A percentile compares a stretch with the other conserved stretches of the same genome.
These are phyloP conservation scores for Nematocida major DNA, from an alignment of 371 early-diverging fungal genomes.

Conservation along the genomic window DNA sequence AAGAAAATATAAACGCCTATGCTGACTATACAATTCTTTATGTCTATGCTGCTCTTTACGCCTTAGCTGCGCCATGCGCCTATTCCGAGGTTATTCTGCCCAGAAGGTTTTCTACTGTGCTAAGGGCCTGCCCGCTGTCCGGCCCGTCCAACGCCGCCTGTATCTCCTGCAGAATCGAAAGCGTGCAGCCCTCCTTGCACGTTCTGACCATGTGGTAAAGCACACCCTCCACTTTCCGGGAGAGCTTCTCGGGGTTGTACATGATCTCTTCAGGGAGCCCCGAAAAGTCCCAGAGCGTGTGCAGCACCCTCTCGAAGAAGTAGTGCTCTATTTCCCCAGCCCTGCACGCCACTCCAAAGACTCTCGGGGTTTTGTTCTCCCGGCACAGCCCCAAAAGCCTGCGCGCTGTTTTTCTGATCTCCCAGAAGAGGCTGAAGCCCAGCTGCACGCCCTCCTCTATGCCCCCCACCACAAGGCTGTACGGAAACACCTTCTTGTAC, in stretches of 20 bases:
- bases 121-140: not conserved
- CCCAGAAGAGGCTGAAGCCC: conserved; percentile 61
- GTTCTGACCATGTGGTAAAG: not conserved
- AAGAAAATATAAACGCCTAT: too few species aligned
- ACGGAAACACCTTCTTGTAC: conserved; percentile 42
- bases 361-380: not conserved
- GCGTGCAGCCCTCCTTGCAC: conserved; percentile 16
- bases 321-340: conserved; percentile 20
- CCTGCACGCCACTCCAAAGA: not conserved
- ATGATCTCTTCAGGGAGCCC: conserved; percentile 3
- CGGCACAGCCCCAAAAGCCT: conserved; percentile 11
- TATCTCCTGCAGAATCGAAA: conserved; percentile 68
- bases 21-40: too few species aligned
- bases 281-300: not conserved
- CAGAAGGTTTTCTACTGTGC: not conserved
- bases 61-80: too few species aligned
- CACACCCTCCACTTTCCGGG: conserved; percentile 20
- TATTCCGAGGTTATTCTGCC: conserved; percentile 1
- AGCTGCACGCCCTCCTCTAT: conserved; percentile 39
- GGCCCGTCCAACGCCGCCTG: not conserved
- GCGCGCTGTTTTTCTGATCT: conserved; percentile 53
- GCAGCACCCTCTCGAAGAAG: not conserved
- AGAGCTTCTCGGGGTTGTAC: conserved; percentile 32
- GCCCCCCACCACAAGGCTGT: conserved; percentile 44
- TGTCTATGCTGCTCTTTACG: too few species aligned